These are phyloP conservation scores for Euclidium syriacum DNA, from an alignment of 345 rosid genomes.

Conservation along the genomic window DNA sequence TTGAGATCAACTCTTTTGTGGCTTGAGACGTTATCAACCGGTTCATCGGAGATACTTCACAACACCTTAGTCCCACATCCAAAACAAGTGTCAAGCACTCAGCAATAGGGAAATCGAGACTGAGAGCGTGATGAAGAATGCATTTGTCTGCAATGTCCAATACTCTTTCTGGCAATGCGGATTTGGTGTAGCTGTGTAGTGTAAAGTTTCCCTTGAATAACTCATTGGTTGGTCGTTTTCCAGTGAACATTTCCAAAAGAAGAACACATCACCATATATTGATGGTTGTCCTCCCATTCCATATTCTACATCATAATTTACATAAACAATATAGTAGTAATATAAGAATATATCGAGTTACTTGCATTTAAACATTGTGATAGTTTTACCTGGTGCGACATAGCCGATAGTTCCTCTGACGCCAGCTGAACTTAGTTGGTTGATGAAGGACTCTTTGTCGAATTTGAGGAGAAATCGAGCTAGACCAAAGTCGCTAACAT, in stretches of 20 bases:
- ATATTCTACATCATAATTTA: conserved; percentile 5
- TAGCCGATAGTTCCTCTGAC: too few relatives aligned
- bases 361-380: too few relatives aligned
- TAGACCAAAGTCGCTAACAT: too few relatives aligned
- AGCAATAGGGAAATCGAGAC: neutral
- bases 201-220: too few relatives aligned
- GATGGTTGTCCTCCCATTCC: conserved; percentile 24
- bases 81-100: too few relatives aligned
- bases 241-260: conserved; percentile 23
- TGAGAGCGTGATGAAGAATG: neutral
- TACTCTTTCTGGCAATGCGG: neutral
- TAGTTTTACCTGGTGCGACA: too few relatives aligned
- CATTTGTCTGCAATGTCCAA: neutral
- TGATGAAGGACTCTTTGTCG: too few relatives aligned
- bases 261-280: conserved; percentile 18
- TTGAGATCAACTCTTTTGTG: neutral
- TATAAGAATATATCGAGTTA: too few relatives aligned
- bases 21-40: neutral
- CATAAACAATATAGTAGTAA: neutral
- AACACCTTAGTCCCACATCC: neutral
- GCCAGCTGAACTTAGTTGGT: too few relatives aligned
- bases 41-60: neutral
- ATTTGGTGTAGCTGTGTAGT: conserved; percentile 4
- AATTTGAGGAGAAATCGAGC: too few relatives aligned
- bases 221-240: too few relatives aligned